A percentile compares a stretch with the other conserved stretches of the same genome.
These are phyloP conservation scores for Pestalotiopsis sp. DNA, from an alignment of 2,329 filamentous ascomycete genomes.

Conservation along the genomic window DNA sequence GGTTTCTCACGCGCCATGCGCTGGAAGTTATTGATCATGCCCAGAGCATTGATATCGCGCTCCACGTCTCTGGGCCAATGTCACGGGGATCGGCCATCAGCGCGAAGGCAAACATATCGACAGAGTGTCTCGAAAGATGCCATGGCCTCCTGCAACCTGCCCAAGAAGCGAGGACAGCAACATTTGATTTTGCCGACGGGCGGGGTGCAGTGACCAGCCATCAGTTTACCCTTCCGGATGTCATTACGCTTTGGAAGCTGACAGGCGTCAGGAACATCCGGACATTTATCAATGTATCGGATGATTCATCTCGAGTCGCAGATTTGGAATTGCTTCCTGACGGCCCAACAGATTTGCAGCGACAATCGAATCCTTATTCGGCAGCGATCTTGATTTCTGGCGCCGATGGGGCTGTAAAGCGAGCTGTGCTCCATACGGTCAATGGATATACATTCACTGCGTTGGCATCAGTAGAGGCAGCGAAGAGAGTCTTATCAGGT, in stretches of 20 bases:
- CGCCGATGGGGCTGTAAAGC: conserved; percentile 6
- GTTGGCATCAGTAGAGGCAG: conserved; percentile 18
- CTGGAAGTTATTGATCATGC: neutral
- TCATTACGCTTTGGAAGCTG: conserved; percentile 21
- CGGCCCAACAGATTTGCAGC: conserved; percentile 18
- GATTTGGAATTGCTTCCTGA: conserved; percentile 14
- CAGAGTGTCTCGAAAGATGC: conserved; percentile 5
- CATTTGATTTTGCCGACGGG: conserved; percentile 22
- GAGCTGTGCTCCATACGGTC: conserved; percentile 19
- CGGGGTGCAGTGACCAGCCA: conserved; percentile 17
- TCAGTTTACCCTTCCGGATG: conserved; percentile 20
- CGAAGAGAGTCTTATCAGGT: conserved; percentile 15
- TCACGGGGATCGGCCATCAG: conserved; percentile 20
- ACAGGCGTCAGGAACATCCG: conserved; percentile 17
- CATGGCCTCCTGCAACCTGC: conserved; percentile 4
- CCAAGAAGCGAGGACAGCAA: neutral
- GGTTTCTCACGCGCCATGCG: conserved; percentile 15
- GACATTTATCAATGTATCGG: conserved; percentile 15
- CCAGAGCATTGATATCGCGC: conserved; percentile 18
- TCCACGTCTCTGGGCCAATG: conserved; percentile 20
- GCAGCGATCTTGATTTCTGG: conserved; percentile 16
- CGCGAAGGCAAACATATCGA: conserved; percentile 9
- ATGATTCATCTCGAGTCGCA: conserved; percentile 8
- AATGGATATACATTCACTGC: conserved; percentile 24
- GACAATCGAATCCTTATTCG: conserved; percentile 19